phyloP scores from a whole-genome alignment of 352 stramenopile species.

The Achlya hypogyna region DNA sequence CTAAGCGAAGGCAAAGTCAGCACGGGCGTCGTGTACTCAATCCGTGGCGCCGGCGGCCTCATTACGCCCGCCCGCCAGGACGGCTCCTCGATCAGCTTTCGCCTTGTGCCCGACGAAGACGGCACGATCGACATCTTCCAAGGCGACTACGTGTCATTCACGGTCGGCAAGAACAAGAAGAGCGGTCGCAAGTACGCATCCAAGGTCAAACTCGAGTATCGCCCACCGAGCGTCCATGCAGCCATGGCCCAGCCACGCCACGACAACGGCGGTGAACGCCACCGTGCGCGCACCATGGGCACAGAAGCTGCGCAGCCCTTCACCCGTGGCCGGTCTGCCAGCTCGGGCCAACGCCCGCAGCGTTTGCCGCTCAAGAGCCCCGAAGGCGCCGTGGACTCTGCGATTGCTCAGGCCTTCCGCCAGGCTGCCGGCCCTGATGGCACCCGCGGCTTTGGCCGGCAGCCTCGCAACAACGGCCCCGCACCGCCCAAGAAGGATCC shows the following conservation, averaged over 20 bases:
- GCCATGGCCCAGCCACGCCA: constrained; percentile 6
- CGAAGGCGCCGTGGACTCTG: not conserved
- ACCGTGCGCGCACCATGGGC: constrained; percentile 40
- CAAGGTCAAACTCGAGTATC: constrained; percentile 84
- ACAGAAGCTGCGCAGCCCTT: constrained; percentile 31
- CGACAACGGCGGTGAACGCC: constrained; percentile 27
- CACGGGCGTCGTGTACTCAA: constrained; percentile 80
- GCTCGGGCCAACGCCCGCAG: not conserved
- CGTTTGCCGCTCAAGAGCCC: constrained; percentile 14
- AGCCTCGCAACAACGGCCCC: not conserved
- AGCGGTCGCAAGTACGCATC: constrained; percentile 80
- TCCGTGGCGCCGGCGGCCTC: constrained; percentile 68
- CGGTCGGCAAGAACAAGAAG: constrained; percentile 86
- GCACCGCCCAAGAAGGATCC: not conserved
- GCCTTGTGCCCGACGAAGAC: constrained; percentile 80
- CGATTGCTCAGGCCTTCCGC: not conserved
- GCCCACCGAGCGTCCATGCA: constrained; percentile 51
- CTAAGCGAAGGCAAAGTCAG: constrained; percentile 83
- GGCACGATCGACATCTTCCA: constrained; percentile 76
- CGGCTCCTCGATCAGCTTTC: constrained; percentile 79
- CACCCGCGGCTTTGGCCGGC: constrained; percentile 5
- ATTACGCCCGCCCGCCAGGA: constrained; percentile 80
- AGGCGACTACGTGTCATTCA: constrained; percentile 83
- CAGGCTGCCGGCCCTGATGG: constrained; percentile 10
- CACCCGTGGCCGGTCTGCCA: constrained; percentile 2